Percentiles rank a stretch among this genome's conserved stretches.
Conservation (phyloP, 1,284 basidiomycete species). For the Cutaneotrichosporon sp. region DNA sequence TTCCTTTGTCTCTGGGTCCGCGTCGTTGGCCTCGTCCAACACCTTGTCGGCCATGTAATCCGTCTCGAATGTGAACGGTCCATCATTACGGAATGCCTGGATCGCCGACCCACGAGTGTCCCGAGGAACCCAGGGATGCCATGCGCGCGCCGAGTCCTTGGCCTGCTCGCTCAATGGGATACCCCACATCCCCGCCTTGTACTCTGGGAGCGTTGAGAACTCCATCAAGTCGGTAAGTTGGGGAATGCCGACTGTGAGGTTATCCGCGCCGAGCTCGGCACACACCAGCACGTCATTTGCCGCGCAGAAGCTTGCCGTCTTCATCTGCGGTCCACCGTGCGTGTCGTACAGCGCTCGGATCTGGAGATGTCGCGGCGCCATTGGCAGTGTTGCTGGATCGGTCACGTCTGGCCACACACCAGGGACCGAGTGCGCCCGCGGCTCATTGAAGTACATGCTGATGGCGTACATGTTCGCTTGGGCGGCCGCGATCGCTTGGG, state of each 20-base stretch:
- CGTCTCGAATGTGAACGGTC: conserved; percentile 9
- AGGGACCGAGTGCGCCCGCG: conserved; percentile 22
- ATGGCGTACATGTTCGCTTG: conserved; percentile 44
- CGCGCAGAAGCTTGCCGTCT: conserved; percentile 33
- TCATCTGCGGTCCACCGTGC: conserved; percentile 39
- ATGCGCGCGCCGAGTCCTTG: conserved; percentile 12
- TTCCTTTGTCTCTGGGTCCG: conserved; percentile 21
- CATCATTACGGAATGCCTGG: conserved; percentile 13
- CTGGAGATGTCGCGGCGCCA: conserved; percentile 35
- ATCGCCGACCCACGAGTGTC: conserved; percentile 18
- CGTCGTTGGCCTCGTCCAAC: conserved; percentile 28
- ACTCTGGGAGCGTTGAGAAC: conserved; percentile 18
- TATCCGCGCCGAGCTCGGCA: conserved; percentile 32
- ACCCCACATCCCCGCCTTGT: conserved; percentile 22
- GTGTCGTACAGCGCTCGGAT: conserved; percentile 37
- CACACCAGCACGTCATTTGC: conserved; percentile 26
- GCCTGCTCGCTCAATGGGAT: conserved; percentile 15
- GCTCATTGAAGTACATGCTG: conserved; percentile 44
- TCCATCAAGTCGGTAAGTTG: conserved; percentile 26
- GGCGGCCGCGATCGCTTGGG: conserved; percentile 42
- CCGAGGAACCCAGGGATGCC: conserved; percentile 21
- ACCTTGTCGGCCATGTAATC: conserved; percentile 29
- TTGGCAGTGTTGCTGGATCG: conserved; percentile 28
- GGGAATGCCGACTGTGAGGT: conserved; percentile 25
- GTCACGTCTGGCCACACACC: conserved; percentile 30